phyloP scores from a whole-genome alignment of 805 yeast species.

The Metschnikowia cubensis region DNA sequence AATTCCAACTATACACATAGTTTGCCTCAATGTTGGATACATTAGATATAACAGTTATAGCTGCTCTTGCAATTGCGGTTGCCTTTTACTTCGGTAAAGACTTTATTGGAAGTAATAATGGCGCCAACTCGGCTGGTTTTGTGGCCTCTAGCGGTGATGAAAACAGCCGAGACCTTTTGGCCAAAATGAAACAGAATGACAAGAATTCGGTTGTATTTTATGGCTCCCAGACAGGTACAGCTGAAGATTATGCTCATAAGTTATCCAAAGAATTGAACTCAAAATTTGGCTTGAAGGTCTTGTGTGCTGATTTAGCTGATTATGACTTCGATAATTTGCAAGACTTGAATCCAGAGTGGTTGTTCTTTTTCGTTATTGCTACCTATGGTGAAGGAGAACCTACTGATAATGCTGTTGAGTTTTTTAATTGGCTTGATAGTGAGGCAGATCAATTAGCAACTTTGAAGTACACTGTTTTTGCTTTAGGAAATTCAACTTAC shows the following conservation, averaged over 20 bases:
- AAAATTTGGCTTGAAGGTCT: slow-evolving; percentile 72
- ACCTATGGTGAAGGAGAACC: slow-evolving; percentile 99
- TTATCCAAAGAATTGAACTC: slow-evolving; percentile 84
- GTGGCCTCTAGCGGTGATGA: slow-evolving; percentile 26
- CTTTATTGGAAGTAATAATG: slow-evolving; percentile 36
- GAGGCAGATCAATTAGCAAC: slow-evolving; percentile 51
- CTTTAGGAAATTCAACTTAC: slow-evolving; percentile 92
- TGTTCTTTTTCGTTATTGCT: slow-evolving; percentile 67
- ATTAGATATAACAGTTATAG: slow-evolving; percentile 65
- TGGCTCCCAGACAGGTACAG: slow-evolving; percentile 98
- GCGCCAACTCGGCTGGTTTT: slow-evolving; percentile 27
- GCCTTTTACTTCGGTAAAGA: slow-evolving; percentile 67
- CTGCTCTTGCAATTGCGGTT: slow-evolving; percentile 62
- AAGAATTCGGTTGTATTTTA: slow-evolving; percentile 79
- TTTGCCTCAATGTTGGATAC: slow-evolving; percentile 51
- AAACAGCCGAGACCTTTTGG: slow-evolving; percentile 51
- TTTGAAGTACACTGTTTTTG: slow-evolving; percentile 72
- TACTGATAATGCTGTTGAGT: slow-evolving; percentile 86
- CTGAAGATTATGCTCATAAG: slow-evolving; percentile 93
- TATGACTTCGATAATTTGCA: slow-evolving; percentile 78
- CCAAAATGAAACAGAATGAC: slow-evolving; percentile 52
- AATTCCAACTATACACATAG: slow-evolving; percentile 39
- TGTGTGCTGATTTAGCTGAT: slow-evolving; percentile 86
- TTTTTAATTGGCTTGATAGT: slow-evolving; percentile 62
- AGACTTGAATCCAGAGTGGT: slow-evolving; percentile 54